Evolutionary conservation across 2,329 filamentous ascomycete species (phyloP).

Genomic region (Rhinocladiella similis): DNA sequence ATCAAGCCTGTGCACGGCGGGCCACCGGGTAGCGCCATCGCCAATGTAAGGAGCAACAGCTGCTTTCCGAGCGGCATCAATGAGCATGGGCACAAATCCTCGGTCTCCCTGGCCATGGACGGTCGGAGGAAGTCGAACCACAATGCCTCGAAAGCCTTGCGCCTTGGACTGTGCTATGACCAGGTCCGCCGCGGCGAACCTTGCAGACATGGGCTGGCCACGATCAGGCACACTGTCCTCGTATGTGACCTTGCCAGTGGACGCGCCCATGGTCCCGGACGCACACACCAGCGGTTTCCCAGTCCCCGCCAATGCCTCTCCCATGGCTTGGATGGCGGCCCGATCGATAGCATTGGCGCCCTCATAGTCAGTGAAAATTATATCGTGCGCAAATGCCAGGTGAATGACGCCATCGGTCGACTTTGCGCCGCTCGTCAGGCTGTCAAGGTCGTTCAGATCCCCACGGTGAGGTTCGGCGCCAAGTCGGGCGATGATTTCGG

Average conservation of each 20-base stretch:
- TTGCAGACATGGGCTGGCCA: constrained; percentile 16
- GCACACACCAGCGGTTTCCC: constrained; percentile 38
- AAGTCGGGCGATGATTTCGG: constrained; percentile 31
- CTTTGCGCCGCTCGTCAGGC: constrained; percentile 34
- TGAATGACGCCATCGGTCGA: constrained; percentile 41
- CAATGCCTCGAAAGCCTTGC: constrained; percentile 34
- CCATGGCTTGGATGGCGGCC: constrained; percentile 39
- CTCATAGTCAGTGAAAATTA: constrained; percentile 38
- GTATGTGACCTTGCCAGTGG: constrained; percentile 27
- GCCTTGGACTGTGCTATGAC: constrained; percentile 29
- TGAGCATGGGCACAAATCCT: constrained; percentile 34
- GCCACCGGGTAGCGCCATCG: constrained; percentile 39
- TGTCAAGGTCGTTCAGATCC: constrained; percentile 36
- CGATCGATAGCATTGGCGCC: constrained; percentile 34
- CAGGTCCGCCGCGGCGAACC: constrained; percentile 30
- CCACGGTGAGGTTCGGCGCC: constrained; percentile 38
- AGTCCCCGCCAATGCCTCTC: constrained; percentile 32
- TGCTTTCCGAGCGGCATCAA: constrained; percentile 31
- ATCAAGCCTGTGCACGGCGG: constrained; percentile 39
- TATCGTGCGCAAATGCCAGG: constrained; percentile 44
- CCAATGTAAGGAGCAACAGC: constrained; percentile 38
- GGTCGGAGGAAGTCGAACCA: constrained; percentile 42
- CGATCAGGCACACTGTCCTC: constrained; percentile 32
- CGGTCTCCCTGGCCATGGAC: constrained; percentile 38
- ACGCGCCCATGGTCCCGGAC: constrained; percentile 36